Conservation (phyloP, 306 rosid genomes). For the Acacia acuminata region DNA sequence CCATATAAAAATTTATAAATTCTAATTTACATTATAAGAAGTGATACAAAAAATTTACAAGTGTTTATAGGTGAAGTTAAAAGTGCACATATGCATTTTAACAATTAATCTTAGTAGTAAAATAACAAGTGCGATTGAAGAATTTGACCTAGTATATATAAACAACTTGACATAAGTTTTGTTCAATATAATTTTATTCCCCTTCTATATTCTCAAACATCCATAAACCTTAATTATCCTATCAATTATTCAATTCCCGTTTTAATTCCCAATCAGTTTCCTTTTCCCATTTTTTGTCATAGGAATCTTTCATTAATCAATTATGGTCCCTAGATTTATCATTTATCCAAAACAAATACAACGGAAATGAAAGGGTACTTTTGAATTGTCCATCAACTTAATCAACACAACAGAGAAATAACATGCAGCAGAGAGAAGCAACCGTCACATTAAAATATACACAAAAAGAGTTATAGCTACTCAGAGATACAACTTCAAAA, state of each 20-base stretch:
- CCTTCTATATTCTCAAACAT: background rate
- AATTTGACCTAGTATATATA: too few relatives aligned
- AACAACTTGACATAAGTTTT: too few relatives aligned
- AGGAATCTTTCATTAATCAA: background rate
- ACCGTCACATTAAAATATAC: background rate
- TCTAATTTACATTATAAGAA: too few relatives aligned
- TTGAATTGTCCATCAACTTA: background rate
- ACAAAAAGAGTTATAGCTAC: background rate
- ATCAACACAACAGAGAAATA: background rate
- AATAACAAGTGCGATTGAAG: too few relatives aligned
- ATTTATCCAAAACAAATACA: background rate
- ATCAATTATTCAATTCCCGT: background rate
- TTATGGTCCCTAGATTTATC: background rate
- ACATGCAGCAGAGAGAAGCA: background rate
- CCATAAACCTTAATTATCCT: background rate
- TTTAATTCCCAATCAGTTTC: background rate
- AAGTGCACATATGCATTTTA: too few relatives aligned
- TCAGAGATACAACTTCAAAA: background rate
- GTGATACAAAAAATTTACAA: too few relatives aligned
- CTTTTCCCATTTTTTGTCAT: background rate
- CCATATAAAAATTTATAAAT: too few relatives aligned
- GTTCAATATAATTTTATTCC: background rate
- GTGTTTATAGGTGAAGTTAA: too few relatives aligned
- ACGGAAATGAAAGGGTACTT: background rate
- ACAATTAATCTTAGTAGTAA: too few relatives aligned